A percentile compares a stretch with the other conserved stretches of the same genome.
These are phyloP conservation scores for Volvox reticuliferus DNA, from an alignment of 139 green algal genomes.

Conservation along the genomic window DNA sequence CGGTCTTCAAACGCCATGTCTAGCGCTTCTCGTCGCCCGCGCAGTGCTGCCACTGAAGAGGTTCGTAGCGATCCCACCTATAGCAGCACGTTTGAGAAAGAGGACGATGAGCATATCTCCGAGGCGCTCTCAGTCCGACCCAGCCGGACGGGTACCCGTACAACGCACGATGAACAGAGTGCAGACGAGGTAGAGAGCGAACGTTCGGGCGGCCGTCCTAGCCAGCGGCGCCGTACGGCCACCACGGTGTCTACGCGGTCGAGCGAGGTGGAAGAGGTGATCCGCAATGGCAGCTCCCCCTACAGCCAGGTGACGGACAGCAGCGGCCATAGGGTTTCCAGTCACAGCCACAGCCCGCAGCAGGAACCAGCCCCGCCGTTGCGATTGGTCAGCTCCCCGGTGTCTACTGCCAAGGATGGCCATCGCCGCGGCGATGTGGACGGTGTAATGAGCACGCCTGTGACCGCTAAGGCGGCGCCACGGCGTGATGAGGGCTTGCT, in stretches of 20 bases:
- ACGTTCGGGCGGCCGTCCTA: not conserved
- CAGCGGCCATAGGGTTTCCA: not conserved
- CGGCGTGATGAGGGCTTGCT: not conserved
- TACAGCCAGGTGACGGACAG: not conserved
- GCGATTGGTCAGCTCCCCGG: not conserved
- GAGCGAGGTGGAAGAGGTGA: not conserved
- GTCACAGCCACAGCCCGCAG: not conserved
- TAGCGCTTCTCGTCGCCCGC: not conserved
- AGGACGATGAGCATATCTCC: conserved; percentile 25
- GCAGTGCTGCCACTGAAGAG: not conserved
- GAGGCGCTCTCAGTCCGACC: not conserved
- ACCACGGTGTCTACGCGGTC: not conserved
- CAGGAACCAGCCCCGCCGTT: not conserved
- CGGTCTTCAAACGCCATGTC: not conserved
- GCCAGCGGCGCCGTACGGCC: not conserved
- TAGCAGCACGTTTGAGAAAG: conserved; percentile 23
- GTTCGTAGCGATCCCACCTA: conserved; percentile 15
- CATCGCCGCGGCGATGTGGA: not conserved
- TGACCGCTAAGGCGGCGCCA: not conserved
- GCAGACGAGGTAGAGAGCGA: conserved; percentile 12
- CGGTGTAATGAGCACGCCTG: not conserved
- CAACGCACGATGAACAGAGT: not conserved
- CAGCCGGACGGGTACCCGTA: not conserved
- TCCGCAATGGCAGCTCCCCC: not conserved
- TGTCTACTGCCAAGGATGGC: not conserved